Evolutionary conservation across 2,329 filamentous ascomycete genomes (phyloP).

Genomic region (Hymenoscyphus scutula): DNA sequence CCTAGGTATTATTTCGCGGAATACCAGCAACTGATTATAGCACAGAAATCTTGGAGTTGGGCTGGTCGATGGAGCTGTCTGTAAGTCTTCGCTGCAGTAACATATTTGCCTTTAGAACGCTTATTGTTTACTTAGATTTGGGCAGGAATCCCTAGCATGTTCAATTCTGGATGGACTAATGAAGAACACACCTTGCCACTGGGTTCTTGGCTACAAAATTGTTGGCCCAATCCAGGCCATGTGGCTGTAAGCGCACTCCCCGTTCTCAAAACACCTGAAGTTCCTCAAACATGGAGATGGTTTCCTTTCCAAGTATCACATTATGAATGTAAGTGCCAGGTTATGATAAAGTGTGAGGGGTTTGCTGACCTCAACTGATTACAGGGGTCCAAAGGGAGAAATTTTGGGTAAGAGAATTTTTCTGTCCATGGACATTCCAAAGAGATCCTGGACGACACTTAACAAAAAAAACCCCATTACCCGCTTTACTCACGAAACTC

Average conservation of each 20-base stretch:
- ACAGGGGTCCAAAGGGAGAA: not conserved
- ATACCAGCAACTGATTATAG: not conserved
- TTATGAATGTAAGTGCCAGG: not conserved
- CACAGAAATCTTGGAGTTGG: not conserved
- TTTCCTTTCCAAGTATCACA: not conserved
- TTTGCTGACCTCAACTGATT: not conserved
- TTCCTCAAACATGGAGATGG: not conserved
- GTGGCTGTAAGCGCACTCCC: too few relatives aligned
- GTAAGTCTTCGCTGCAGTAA: not conserved
- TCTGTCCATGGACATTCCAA: too few relatives aligned
- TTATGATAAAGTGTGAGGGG: not conserved
- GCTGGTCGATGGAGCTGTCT: not conserved
- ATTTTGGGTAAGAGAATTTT: not conserved
- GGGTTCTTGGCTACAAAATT: not conserved
- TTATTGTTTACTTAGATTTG: not conserved
- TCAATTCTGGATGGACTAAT: not conserved
- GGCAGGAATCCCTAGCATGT: not conserved
- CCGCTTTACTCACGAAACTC: too few relatives aligned
- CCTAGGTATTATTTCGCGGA: not conserved
- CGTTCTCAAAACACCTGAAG: not conserved
- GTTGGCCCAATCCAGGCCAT: not conserved
- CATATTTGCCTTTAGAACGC: not conserved
- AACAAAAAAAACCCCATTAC: too few relatives aligned
- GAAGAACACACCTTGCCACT: not conserved
- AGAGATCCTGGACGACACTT: too few relatives aligned